phyloP scores from a whole-genome alignment of 2,329 filamentous ascomycete species.

The Xylariaceae sp. region DNA sequence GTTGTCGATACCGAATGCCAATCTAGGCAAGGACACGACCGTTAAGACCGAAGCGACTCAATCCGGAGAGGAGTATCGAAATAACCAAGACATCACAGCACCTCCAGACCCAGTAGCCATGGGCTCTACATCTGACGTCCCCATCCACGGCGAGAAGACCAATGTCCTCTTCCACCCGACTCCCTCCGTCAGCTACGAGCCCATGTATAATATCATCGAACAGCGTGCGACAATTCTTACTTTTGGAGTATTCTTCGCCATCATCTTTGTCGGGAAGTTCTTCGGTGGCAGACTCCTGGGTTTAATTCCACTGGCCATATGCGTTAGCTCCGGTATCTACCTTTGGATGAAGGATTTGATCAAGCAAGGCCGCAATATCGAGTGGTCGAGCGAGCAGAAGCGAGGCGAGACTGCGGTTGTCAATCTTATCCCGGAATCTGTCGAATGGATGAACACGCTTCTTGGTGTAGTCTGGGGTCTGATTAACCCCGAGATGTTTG shows the following conservation, averaged over 20 bases:
- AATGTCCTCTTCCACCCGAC: conserved; percentile 96
- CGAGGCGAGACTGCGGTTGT: conserved; percentile 80
- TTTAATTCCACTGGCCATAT: conserved; percentile 68
- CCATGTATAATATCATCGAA: conserved; percentile 77
- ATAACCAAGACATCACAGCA: conserved; percentile 83
- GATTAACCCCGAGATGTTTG: conserved; percentile 93
- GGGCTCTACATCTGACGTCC: conserved; percentile 86
- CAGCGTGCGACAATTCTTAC: conserved; percentile 68
- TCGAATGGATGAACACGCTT: conserved; percentile 94
- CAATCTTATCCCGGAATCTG: conserved; percentile 88
- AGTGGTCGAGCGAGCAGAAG: conserved; percentile 84
- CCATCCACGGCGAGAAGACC: conserved; percentile 93
- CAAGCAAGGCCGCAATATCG: conserved; percentile 72
- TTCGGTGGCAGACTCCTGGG: conserved; percentile 77
- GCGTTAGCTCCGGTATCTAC: conserved; percentile 73
- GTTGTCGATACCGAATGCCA: conserved; percentile 85
- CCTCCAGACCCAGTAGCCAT: conserved; percentile 81
- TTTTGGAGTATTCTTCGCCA: conserved; percentile 64
- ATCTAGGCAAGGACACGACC: conserved; percentile 70
- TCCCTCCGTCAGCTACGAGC: conserved; percentile 82
- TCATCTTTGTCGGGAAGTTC: conserved; percentile 72
- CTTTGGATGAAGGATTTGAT: conserved; percentile 89
- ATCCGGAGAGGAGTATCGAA: conserved; percentile 73
- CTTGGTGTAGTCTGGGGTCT: conserved; percentile 82
- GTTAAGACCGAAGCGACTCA: conserved; percentile 69